Percentiles rank a stretch among this genome's conserved stretches.
Conservation (phyloP, 2,329 filamentous ascomycete genomes). For the Pyrenophora graminea region DNA sequence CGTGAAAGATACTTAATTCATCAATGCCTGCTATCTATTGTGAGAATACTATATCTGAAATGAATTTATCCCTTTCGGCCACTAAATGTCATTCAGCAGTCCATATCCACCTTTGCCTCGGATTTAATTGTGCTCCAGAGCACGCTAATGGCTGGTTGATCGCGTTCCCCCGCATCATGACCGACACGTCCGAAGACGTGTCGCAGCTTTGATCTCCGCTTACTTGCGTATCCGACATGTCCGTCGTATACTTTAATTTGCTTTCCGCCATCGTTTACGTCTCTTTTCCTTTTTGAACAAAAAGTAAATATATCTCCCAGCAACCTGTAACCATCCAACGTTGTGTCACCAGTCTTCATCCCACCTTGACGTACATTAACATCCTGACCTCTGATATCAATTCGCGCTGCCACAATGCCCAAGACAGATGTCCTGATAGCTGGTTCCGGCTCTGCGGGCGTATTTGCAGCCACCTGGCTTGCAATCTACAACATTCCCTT, state of each 20-base stretch:
- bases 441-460: slow-evolving; percentile 65
- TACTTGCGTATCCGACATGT: too few relatives aligned
- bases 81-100: background rate
- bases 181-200: slow-evolving; percentile 15
- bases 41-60: background rate
- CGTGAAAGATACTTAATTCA: too few relatives aligned
- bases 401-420: slow-evolving; percentile 16
- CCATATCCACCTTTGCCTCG: background rate
- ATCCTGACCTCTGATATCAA: background rate
- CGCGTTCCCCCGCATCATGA: slow-evolving; percentile 16
- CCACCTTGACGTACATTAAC: background rate
- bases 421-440: slow-evolving; percentile 62
- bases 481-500: slow-evolving; percentile 60
- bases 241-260: background rate
- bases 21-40: background rate
- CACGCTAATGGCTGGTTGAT: slow-evolving; percentile 4
- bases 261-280: too few relatives aligned
- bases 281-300: too few relatives aligned
- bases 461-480: slow-evolving; percentile 66
- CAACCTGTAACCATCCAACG: background rate
- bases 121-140: background rate
- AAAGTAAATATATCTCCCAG: too few relatives aligned
- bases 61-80: background rate
- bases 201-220: background rate
- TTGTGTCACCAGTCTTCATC: background rate